Evolutionary conservation across 257 asterid species (phyloP).

Genomic region (Osmanthus fragrans): DNA sequence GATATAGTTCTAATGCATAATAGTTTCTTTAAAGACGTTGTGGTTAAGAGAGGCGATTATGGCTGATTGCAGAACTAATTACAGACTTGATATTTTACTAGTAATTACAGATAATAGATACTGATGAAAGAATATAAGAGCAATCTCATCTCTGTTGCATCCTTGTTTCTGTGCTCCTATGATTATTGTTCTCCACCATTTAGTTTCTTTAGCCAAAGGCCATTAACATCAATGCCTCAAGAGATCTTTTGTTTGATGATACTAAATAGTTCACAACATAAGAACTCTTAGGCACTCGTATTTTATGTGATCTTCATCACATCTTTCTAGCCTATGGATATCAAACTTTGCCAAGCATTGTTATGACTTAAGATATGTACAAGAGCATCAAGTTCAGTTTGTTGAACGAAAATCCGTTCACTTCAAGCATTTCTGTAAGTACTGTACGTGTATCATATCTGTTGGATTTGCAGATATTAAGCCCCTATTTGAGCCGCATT

Average conservation of each 20-base stretch:
- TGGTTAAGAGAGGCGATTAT: not conserved
- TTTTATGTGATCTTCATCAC: not conserved
- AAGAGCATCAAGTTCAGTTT: not conserved
- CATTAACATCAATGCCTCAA: not conserved
- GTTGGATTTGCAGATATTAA: slow-evolving; percentile 13
- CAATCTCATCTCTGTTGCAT: not conserved
- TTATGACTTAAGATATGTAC: not conserved
- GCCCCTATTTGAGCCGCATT: too few relatives aligned
- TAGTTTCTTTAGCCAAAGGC: not conserved
- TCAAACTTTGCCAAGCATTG: not conserved
- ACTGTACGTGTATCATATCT: not conserved
- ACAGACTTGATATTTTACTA: not conserved
- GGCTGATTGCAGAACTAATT: not conserved
- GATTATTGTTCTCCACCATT: not conserved
- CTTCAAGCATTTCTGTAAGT: not conserved
- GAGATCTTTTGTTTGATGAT: not conserved
- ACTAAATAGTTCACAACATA: not conserved
- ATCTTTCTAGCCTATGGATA: not conserved
- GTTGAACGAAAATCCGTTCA: not conserved
- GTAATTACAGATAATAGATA: not conserved
- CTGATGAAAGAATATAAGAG: not conserved
- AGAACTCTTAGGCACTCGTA: not conserved
- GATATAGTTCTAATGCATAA: not conserved
- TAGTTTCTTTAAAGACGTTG: not conserved
- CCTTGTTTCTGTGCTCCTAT: not conserved